A percentile compares a stretch with the other conserved stretches of the same genome.
Conservation (phyloP, 768 basidiomycete genomes). For the Mycena leptocephala region DNA sequence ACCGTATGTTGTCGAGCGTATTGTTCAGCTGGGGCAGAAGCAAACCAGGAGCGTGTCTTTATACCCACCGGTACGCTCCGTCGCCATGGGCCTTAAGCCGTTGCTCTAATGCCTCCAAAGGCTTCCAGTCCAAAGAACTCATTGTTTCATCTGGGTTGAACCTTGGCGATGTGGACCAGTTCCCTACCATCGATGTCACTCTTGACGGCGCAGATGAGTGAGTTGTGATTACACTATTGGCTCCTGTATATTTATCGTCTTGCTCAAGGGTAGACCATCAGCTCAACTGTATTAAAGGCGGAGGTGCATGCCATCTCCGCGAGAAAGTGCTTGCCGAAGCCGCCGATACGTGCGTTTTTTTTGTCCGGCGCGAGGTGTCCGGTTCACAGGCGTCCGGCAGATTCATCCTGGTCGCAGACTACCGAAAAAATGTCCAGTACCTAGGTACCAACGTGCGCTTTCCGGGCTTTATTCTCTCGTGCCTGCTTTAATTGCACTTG, state of each 20-base stretch:
- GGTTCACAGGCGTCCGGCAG: constrained; percentile 51
- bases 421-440: constrained; percentile 90
- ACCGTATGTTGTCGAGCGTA: constrained; percentile 96
- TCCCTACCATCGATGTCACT: constrained; percentile 93
- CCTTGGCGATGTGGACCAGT: constrained; percentile 93
- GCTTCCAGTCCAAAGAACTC: constrained; percentile 97
- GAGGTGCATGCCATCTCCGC: constrained; percentile 95
- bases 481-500: not conserved
- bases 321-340: constrained; percentile 99
- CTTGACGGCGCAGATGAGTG: constrained; percentile 98
- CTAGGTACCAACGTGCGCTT: constrained; percentile 86
- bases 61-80: constrained; percentile 83
- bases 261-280: constrained; percentile 81
- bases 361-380: constrained; percentile 7
- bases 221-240: constrained; percentile 43
- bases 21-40: constrained; percentile 85
- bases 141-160: constrained; percentile 86
- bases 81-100: not conserved
- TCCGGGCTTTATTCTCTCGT: not conserved
- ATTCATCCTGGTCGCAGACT: constrained; percentile 95
- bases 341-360: constrained; percentile 78
- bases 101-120: constrained; percentile 48
- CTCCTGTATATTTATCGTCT: not conserved
- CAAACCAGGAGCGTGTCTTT: constrained; percentile 89
- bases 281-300: constrained; percentile 97